Evolutionary conservation across 371 early-diverging fungal species (phyloP), one percentile per base, ranked within the genome.

Genomic region (Syncephalastrum sp.): DNA sequence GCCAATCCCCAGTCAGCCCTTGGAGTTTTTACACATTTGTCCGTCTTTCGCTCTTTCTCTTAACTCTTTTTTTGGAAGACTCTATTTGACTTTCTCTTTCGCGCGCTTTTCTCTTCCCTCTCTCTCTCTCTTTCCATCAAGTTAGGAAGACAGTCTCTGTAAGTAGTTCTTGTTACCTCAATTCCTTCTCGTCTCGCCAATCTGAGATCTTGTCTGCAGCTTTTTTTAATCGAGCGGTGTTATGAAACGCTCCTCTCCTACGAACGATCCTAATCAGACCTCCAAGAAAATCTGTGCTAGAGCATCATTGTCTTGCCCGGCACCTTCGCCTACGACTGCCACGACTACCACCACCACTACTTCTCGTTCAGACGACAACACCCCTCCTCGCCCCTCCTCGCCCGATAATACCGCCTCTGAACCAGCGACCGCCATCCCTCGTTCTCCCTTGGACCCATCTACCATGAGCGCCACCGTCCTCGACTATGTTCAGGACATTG

Each of bases 191-290:
- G 38, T 33, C 38, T 33, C 38, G 38, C 10, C 38, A 33, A 33
- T 33, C 38, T 33, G 38, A 33, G 38, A 33, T 33, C 38, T 33
- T 12, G 38, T 33, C 38, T 33, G 38, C 38, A 33, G 38, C 38
- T 33, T 33, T 29, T 29, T 33, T 33, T 33, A 33, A 33, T 33
- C 38, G 68, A 57, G 58, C 61, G 63, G 68, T 68, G 60, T 50
- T 63, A 72, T 72, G 73, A 72, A 72, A 67, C 73, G 73, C 53
- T 72, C 73, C 24, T 60, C 61, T 57, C 57, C 65, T 45, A 51
- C 62, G 25, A 56, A 58, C 50, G 58, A 57, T 52, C 42, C 33
- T 70, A 59, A 60, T 59, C 55, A 57, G 57, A 59, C 46, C 59
- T 47, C 61, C 61, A 70, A 62, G 64, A 70, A 66, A 63, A 41